Percentiles rank a stretch among this genome's conserved stretches.
These are phyloP conservation scores for Alternaria novae-zelandiae DNA, from an alignment of 2,329 filamentous ascomycete genomes.

Conservation along the genomic window DNA sequence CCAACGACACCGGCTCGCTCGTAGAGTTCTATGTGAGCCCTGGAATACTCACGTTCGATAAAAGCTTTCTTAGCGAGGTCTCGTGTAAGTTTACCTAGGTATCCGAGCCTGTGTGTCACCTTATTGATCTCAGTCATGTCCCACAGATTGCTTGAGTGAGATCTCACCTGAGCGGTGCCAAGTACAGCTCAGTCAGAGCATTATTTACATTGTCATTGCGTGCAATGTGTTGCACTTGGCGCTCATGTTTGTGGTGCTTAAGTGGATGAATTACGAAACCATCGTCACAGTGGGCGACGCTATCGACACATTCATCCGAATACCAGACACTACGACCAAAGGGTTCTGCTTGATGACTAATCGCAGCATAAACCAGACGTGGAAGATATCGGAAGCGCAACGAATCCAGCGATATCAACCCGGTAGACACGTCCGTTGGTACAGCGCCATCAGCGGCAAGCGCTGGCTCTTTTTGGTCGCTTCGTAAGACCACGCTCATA, in stretches of 20 bases:
- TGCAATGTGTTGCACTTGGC: accelerated
- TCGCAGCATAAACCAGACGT: too few relatives aligned
- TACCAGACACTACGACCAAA: accelerated
- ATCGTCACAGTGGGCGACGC: neutral
- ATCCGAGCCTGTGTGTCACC: too few relatives aligned
- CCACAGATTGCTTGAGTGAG: neutral
- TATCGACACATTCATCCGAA: neutral
- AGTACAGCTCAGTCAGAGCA: neutral
- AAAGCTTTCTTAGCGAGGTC: too few relatives aligned
- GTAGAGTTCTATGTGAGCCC: too few relatives aligned
- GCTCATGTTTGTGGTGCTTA: neutral
- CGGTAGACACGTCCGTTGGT: too few relatives aligned
- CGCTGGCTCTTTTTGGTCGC: neutral
- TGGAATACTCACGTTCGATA: too few relatives aligned
- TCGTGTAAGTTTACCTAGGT: too few relatives aligned
- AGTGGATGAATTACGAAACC: neutral
- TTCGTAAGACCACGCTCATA: neutral
- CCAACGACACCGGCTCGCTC: too few relatives aligned
- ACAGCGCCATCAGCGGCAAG: neutral
- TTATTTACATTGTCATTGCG: neutral
- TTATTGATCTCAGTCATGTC: too few relatives aligned
- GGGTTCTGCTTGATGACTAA: too few relatives aligned
- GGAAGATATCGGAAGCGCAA: too few relatives aligned
- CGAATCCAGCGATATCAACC: too few relatives aligned
- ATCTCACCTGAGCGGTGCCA: neutral